Conservation (phyloP, 352 stramenopile genomes). For the Ophiocytium majus region DNA sequence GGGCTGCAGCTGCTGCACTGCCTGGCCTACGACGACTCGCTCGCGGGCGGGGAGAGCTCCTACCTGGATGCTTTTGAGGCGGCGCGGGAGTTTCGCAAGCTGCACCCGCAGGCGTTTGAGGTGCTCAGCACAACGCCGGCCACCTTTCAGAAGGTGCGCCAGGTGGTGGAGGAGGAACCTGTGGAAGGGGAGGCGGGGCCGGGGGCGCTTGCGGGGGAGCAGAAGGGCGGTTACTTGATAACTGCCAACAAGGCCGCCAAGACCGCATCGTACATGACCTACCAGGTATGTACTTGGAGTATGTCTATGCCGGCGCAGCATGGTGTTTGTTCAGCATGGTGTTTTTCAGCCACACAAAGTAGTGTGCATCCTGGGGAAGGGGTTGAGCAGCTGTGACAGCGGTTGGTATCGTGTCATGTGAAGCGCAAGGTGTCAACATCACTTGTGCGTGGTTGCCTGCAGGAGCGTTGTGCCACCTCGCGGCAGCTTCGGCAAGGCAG, state of each 20-base stretch:
- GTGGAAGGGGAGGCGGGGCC: conserved; percentile 22
- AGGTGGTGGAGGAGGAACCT: background rate
- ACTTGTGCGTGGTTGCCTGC: no score
- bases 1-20: conserved; percentile 53
- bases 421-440: no score
- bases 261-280: background rate
- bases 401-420: no score
- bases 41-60: conserved; percentile 30
- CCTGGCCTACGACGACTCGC: conserved; percentile 32
- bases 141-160: conserved; percentile 37
- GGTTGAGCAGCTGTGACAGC: no score
- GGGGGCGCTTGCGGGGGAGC: background rate
- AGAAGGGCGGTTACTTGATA: background rate
- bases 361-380: no score
- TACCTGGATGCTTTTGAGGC: conserved; percentile 50
- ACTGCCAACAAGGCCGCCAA: background rate
- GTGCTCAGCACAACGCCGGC: conserved; percentile 23
- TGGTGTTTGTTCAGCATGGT: no score
- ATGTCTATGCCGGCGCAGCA: no score
- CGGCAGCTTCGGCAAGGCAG: no score
- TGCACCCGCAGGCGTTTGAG: conserved; percentile 34
- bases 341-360: no score
- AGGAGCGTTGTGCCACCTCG: no score
- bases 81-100: conserved; percentile 27
- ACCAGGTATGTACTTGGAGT: no score